Conservation (phyloP, 139 green algal genomes). For the Chlamydomonas schloesseri region DNA sequence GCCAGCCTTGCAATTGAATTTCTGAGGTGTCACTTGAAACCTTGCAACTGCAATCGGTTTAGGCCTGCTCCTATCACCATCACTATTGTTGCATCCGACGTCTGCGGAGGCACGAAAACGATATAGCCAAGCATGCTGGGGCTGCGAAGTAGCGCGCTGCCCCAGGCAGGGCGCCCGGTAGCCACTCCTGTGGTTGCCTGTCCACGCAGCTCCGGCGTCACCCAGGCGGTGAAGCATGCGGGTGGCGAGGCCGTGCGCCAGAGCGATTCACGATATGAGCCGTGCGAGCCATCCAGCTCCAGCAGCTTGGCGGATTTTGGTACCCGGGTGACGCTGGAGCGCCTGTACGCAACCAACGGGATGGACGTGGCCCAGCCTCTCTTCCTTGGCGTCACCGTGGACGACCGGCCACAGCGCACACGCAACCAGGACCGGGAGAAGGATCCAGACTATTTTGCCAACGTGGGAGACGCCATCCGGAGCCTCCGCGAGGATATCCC, state of each 20-base stretch:
- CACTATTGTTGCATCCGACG: too few species aligned
- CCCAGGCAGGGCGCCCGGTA: too few species aligned
- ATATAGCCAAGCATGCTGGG: not conserved
- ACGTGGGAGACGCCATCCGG: constrained; percentile 93
- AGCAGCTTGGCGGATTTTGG: constrained; percentile 40
- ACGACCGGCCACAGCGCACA: constrained; percentile 48
- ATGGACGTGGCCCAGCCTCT: not conserved
- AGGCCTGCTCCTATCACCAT: too few species aligned
- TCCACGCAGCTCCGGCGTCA: too few species aligned
- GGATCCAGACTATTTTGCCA: constrained; percentile 90
- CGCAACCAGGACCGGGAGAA: constrained; percentile 53
- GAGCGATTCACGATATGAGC: not conserved
- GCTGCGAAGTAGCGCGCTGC: too few species aligned
- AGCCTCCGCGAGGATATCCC: constrained; percentile 92
- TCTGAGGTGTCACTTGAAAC: too few species aligned
- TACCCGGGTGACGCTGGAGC: constrained; percentile 39
- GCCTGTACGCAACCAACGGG: constrained; percentile 4
- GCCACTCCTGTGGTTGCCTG: too few species aligned
- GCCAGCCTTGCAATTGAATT: too few species aligned
- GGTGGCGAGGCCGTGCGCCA: too few species aligned
- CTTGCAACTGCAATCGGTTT: too few species aligned
- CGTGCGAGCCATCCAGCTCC: constrained; percentile 21
- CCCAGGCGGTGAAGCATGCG: too few species aligned
- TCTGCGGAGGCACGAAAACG: too few species aligned
- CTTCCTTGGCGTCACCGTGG: constrained; percentile 23